phyloP scores from a whole-genome alignment of 1,139 yeast species.

The Candida sp. region DNA sequence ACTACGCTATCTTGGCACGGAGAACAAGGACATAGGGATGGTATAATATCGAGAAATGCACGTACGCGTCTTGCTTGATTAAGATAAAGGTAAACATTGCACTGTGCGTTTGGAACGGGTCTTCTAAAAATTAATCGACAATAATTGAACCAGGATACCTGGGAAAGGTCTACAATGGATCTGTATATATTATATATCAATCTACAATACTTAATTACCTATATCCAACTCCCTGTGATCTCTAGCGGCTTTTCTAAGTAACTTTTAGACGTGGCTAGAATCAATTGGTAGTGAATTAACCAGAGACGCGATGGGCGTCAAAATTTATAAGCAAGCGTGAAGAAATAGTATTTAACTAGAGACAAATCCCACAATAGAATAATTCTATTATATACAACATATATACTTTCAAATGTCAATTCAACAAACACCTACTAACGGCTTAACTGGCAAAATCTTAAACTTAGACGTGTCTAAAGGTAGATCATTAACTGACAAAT shows the following conservation, averaged over 20 bases:
- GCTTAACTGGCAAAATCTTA: conserved; percentile 47
- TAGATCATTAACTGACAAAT: conserved; percentile 39
- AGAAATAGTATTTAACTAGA: too few species aligned
- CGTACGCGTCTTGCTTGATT: not conserved
- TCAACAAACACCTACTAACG: conserved; percentile 49
- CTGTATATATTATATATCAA: too few species aligned
- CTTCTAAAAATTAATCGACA: too few species aligned
- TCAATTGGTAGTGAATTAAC: not conserved
- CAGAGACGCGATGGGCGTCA: not conserved
- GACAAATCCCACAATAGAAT: too few species aligned
- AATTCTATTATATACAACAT: too few species aligned
- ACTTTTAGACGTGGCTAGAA: too few species aligned
- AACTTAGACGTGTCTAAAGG: conserved; percentile 39
- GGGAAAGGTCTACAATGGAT: too few species aligned
- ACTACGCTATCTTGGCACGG: not conserved
- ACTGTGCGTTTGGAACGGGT: too few species aligned
- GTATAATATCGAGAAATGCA: not conserved
- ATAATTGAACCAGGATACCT: too few species aligned
- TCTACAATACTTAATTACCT: too few species aligned
- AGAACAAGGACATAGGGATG: not conserved
- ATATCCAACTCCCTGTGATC: too few species aligned
- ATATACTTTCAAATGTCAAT: conserved; percentile 26
- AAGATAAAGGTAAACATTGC: not conserved
- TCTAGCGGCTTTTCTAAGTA: too few species aligned
- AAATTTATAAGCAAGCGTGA: conserved; percentile 1